Evolutionary conservation across 2,329 filamentous ascomycete species (phyloP), one percentile per base, ranked within the genome.

Genomic region (Penicillium aurantiogriseum): DNA sequence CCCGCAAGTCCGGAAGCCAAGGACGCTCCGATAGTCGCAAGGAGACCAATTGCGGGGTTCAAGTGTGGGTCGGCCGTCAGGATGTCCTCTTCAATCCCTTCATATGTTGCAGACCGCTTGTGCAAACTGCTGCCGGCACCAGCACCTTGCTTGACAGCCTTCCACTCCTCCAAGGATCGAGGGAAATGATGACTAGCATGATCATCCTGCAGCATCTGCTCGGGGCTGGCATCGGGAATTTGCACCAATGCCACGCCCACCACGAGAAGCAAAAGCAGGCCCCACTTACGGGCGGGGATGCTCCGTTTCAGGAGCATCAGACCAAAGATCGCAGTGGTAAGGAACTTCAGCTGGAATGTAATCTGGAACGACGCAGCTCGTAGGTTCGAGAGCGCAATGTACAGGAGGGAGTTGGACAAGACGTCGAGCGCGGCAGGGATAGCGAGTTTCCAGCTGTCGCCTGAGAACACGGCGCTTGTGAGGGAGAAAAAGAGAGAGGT

Each of bases 331-430:
- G 94, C 92, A 0, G 91, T 94, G 2, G 90, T 91, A 61, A 97
- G 83, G 62, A 97, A 94, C 84, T 97, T 97, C 57, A 97, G 81
- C 76, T 99, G 93, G 72, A 94, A 96, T 27, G 94, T 85, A 58
- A 96, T 88, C 74, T 97, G 92, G 71, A 97, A 97, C 53, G 93
- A 92, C 5, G 94, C 91, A 0, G 93, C 90, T 68, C 96, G 91
- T 67, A 97, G 76, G 65, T 97, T 97, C 60, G 90, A 91, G 11
- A 97, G 86, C 1, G 91, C 93, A 51, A 95, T 84, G 70, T 97
- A 99, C 73, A 97, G 91, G 53, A 97, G 78, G n/a, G 90, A 89
- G 70, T 97, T 97, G 69, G 97, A 91, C 29, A 97, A 73, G 0
- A 93, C 96, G 72, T 96, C 97, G 2, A 97, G 81, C 5, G 86